Conservation (phyloP, 768 basidiomycete genomes). For the Termitomyces sp. region DNA sequence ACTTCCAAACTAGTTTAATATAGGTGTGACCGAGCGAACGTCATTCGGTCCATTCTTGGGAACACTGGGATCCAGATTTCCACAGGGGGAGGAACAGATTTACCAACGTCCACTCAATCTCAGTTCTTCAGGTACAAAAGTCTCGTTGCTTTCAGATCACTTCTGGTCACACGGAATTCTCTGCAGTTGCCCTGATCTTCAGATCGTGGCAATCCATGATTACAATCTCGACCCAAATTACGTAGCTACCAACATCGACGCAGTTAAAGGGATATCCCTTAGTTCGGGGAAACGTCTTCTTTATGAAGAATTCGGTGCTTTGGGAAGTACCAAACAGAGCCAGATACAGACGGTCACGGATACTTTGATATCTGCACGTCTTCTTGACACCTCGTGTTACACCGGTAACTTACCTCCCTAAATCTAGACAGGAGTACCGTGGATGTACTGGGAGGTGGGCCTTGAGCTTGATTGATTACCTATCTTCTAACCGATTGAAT, state of each 20-base stretch:
- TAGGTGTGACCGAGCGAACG: conserved; percentile 19
- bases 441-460: conserved; percentile 22
- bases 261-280: conserved; percentile 31
- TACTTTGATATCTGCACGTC: conserved; percentile 27
- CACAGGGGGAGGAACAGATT: conserved; percentile 20
- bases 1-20: background rate
- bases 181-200: conserved; percentile 16
- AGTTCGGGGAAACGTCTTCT: conserved; percentile 28
- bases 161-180: background rate
- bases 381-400: background rate
- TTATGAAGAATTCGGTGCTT: conserved; percentile 30
- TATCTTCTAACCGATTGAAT: background rate
- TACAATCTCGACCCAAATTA: conserved; percentile 39
- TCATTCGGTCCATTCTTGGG: conserved; percentile 20
- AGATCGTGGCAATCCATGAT: conserved; percentile 25
- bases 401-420: background rate
- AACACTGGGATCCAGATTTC: conserved; percentile 20
- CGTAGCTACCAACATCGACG: conserved; percentile 31
- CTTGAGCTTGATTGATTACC: too few species aligned
- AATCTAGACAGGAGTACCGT: conserved; percentile 18
- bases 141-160: background rate
- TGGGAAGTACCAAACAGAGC: conserved; percentile 32
- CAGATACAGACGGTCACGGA: conserved; percentile 33
- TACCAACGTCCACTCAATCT: conserved; percentile 20
- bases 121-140: conserved; percentile 18